Evolutionary conservation across 441 rosid genomes (phyloP).

Genomic region (Brassica balearica): DNA sequence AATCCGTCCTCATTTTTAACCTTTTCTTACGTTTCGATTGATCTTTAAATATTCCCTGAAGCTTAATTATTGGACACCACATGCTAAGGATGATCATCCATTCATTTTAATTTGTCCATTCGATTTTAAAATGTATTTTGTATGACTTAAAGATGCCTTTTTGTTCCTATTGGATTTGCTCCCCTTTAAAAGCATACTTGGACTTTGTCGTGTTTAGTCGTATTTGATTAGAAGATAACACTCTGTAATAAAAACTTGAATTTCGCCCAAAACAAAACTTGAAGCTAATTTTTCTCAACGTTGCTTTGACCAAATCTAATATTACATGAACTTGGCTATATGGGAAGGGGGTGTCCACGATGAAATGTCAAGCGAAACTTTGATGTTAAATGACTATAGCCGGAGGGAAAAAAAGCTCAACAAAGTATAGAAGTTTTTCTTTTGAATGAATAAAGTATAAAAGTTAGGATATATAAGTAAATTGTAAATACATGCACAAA

Average conservation of each 20-base stretch:
- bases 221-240: not conserved
- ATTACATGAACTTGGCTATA: not conserved
- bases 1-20: constrained; percentile 2
- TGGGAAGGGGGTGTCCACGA: not conserved
- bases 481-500: not conserved
- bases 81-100: constrained; percentile 24
- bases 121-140: not conserved
- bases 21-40: constrained; percentile 22
- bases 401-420: too few species aligned
- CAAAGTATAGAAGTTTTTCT: too few species aligned
- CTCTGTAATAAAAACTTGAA: not conserved
- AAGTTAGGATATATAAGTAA: not conserved
- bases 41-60: constrained; percentile 6
- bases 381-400: constrained; percentile 1
- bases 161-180: constrained; percentile 15
- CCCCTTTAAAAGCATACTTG: not conserved
- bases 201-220: constrained; percentile 13
- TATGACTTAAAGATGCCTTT: not conserved
- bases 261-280: constrained; percentile 6
- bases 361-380: not conserved
- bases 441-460: constrained; percentile 1
- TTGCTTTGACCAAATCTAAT: constrained; percentile 22
- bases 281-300: not conserved
- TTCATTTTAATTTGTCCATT: constrained; percentile 16
- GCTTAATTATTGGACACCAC: constrained; percentile 28